Evolutionary conservation across 805 yeast genomes (phyloP), one percentile per base, ranked within the genome.

Genomic region (Metschnikowia bowlesiae): DNA sequence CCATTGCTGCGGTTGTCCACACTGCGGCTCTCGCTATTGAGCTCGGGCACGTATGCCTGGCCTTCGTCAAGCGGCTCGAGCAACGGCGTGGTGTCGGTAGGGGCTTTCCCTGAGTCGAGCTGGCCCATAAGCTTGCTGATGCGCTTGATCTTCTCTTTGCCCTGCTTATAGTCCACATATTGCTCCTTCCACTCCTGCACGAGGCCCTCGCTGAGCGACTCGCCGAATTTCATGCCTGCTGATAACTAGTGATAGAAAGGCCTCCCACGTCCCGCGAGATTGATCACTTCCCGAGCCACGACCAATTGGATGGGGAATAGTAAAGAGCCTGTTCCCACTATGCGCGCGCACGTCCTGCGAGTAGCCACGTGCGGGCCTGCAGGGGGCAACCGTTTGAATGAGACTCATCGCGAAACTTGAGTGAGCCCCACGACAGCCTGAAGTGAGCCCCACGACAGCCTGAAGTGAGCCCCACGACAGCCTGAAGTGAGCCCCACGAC

Each of bases 151-250:
- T 74, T 62, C 62, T 79, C 77, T 61, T 82, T 82, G 39, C 87
- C 86, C 9, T 67, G 63, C 57, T 83, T 82, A 63, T 85, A 85
- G 61, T 88, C 86, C 33, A 91, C 74, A 62, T 91, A 91, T 61
- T 84, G 83, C 48, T 82, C 84, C 61, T 81, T 83, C 97, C 97
- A 91, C 61, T 87, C 96, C 4, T 97, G 96, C 49, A 87, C 86
- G 35, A 82, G 75, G 50, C 84, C 84, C 45, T 84, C 85, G 55
- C 76, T 79, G 50, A 85, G 70, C 26, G 86, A 81, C 54, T 82
- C 85, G 10, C 84, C 85, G 62, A 85, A 85, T 68, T 85, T 84
- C 91, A 85, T 85, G 18, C 7, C 11, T 33, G 36, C 34, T 13
- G 13, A 30, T 30, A 8, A 6, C 7, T 8, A 4, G 3, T 30